Conservation (phyloP, 306 rosid species). For the Prinsepia uniflora region DNA sequence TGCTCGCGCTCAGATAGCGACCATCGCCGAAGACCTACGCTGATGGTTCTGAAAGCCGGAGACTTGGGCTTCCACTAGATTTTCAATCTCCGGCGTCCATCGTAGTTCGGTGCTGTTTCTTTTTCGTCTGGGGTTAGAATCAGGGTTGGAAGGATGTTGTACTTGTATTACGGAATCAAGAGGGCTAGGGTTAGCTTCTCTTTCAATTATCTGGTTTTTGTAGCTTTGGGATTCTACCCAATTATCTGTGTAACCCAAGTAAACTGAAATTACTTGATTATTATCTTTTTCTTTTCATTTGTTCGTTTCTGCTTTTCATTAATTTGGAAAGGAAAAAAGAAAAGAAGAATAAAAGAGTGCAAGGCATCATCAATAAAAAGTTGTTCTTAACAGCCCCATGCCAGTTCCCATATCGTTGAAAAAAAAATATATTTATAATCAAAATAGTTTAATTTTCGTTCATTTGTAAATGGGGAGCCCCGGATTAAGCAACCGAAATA, state of each 20-base stretch:
- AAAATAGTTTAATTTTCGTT: conserved; percentile 15
- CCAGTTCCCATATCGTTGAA: conserved; percentile 24
- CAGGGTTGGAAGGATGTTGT: conserved; percentile 37
- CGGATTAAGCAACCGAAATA: conserved; percentile 55
- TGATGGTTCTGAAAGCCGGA: not conserved
- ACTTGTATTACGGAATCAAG: conserved; percentile 29
- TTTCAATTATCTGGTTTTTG: conserved; percentile 25
- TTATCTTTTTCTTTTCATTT: conserved; percentile 27
- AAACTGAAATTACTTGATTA: conserved; percentile 48
- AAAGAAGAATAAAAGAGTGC: conserved; percentile 8
- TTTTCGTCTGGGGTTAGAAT: conserved; percentile 31
- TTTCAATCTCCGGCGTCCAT: not conserved
- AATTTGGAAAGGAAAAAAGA: conserved; percentile 3
- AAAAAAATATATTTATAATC: conserved; percentile 1
- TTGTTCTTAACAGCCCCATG: conserved; percentile 24
- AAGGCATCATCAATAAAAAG: conserved; percentile 22
- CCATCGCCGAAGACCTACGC: not conserved
- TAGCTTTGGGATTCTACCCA: conserved; percentile 31
- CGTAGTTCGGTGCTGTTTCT: conserved; percentile 5
- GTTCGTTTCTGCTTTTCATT: conserved; percentile 28
- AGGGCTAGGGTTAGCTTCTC: conserved; percentile 34
- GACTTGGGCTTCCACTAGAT: conserved; percentile 9
- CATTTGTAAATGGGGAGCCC: conserved; percentile 54
- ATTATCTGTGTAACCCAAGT: conserved; percentile 53
- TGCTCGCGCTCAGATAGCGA: conserved; percentile 2